These are phyloP conservation scores for Oryza glumipatula DNA, from an alignment of 176 grass and related monocot species.

Conservation along the genomic window DNA sequence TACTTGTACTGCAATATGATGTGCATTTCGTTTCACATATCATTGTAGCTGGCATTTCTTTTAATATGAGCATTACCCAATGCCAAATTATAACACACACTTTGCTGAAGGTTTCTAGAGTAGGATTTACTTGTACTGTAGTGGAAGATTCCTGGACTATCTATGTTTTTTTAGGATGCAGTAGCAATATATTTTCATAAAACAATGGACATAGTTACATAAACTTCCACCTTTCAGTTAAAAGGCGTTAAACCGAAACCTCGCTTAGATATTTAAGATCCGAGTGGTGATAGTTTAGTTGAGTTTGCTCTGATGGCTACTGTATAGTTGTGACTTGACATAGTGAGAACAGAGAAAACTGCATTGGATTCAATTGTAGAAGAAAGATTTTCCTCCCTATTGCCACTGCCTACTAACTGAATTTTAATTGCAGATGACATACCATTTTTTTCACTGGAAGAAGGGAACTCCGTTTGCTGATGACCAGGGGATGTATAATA, in stretches of 20 bases:
- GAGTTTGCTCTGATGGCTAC: not conserved
- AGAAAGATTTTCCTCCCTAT: not conserved
- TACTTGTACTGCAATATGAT: not conserved
- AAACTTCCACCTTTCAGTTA: not conserved
- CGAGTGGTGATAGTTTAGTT: not conserved
- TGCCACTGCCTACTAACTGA: slow-evolving; percentile 16
- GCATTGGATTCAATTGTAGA: not conserved
- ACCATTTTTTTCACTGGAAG: slow-evolving; percentile 98
- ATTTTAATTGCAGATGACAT: slow-evolving; percentile 73
- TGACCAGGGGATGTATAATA: slow-evolving; percentile 88
- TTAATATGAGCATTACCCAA: not conserved
- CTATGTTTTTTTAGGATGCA: not conserved
- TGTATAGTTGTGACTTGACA: not conserved
- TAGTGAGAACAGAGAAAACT: not conserved
- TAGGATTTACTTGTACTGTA: not conserved
- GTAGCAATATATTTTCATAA: not conserved
- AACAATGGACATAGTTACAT: not conserved
- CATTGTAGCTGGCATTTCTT: slow-evolving; percentile 13
- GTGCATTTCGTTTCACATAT: not conserved
- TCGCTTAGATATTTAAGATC: not conserved
- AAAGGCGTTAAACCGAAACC: not conserved
- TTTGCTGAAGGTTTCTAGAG: not conserved
- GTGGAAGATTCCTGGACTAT: not conserved
- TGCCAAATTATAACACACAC: not conserved
- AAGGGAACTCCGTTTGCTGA: slow-evolving; percentile 91